Conservation (phyloP, 2,329 filamentous ascomycete species). For the Aspergillus pseudoviridinutans region DNA sequence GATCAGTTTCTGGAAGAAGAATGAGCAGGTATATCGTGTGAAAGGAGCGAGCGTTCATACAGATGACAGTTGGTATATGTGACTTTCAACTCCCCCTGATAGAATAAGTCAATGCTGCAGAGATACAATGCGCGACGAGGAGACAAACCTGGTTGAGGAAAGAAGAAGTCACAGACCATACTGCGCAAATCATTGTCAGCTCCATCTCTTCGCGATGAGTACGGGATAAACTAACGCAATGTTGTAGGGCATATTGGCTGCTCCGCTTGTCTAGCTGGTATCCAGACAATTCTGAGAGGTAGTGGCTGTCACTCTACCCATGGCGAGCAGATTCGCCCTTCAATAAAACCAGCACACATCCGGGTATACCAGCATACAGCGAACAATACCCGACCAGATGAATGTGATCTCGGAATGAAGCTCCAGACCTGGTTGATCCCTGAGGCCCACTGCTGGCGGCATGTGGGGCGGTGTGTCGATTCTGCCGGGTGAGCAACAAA, state of each 20-base stretch:
- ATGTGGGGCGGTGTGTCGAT: slow-evolving; percentile 12
- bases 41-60: slow-evolving; percentile 33
- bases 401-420: neutral
- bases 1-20: slow-evolving; percentile 67
- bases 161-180: slow-evolving; percentile 99
- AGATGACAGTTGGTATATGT: slow-evolving; percentile 95
- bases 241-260: slow-evolving; percentile 60
- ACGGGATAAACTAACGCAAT: slow-evolving; percentile 55
- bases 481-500: slow-evolving; percentile 16
- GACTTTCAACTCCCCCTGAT: slow-evolving; percentile 82
- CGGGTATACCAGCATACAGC: neutral
- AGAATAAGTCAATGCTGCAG: slow-evolving; percentile 9
- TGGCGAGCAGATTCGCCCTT: slow-evolving; percentile 10
- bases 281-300: slow-evolving; percentile 6
- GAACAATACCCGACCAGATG: neutral
- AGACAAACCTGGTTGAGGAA: slow-evolving; percentile 72
- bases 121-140: neutral
- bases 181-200: slow-evolving; percentile 36
- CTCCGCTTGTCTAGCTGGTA: slow-evolving; percentile 14
- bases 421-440: neutral
- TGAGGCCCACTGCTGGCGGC: slow-evolving; percentile 18
- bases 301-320: slow-evolving; percentile 13
- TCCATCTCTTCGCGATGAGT: slow-evolving; percentile 13
- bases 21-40: slow-evolving; percentile 4
- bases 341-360: neutral